Base-by-base conservation (phyloP, 768 basidiomycete genomes). In the Lactifluus echinatus region DNA sequence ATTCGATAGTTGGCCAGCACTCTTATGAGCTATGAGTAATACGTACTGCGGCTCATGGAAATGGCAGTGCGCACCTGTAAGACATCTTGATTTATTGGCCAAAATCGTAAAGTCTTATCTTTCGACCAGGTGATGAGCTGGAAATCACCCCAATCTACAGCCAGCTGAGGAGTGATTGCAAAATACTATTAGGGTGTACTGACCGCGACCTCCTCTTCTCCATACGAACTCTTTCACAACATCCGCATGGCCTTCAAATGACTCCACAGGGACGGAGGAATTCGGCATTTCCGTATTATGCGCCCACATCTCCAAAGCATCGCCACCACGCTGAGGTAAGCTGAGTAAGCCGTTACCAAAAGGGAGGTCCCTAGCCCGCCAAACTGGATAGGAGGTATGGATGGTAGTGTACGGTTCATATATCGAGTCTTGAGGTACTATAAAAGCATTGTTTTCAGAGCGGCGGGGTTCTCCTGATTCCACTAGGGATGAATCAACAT, bases 151-250 rank as follows among this genome's bases (percentile, higher is more conserved):
- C 67, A 68, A 31, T 73, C 73, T 74, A 55, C 19, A 28, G 21
- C 52, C 17, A 14, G 26, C 26, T 34, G 19, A 34, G 60, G 45
- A 17, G 39, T 21, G 17, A 46, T 43, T 6, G 10, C 15, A 10
- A 31, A 29, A 17, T 23, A 43, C 24, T 1, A 31, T n/a, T 40
- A 19, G 17, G 24, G 14, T 10, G 31, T 53, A 67, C 70, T 21
- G 19, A 83, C 85, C 82, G 60, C 72, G 64, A 5, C 77, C 78
- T 2, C 85, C 79, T 65, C 77, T 82, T 58, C 96, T 75, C 96
- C 96, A 99, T 1, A 99, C 93, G 68, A 95, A 99, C 71, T 99
- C 95, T 66, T 95, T 96, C 19, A 98, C 95, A 2, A 93, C 91
- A 61, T 95, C 93, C 0, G 83, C 80, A 70, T 95, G 93, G 0